Percentiles rank a stretch among this genome's conserved stretches.
These are phyloP conservation scores for Elasticomyces elasticus DNA, from an alignment of 495 filamentous ascomycete genomes.

Conservation along the genomic window DNA sequence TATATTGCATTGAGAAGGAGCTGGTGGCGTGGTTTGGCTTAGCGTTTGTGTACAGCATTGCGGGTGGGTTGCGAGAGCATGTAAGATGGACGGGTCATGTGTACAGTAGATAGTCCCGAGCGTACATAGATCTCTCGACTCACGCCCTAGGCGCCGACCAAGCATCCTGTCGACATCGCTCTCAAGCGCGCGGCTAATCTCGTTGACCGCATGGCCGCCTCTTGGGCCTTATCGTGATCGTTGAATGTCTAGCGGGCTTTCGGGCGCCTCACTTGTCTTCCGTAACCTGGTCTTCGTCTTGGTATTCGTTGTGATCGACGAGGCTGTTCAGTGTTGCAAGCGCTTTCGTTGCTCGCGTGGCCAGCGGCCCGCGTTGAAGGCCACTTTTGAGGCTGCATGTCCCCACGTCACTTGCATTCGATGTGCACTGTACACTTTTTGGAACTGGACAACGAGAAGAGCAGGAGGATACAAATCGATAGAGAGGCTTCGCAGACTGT, in stretches of 20 bases:
- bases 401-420: background rate
- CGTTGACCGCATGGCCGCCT: background rate
- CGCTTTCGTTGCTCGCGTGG: slow-evolving; percentile 2
- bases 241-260: background rate
- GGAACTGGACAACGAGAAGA: background rate
- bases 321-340: background rate
- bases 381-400: background rate
- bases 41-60: background rate
- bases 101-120: background rate
- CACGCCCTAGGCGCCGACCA: background rate
- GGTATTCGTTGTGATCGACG: background rate
- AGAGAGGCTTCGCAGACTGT: background rate
- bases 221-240: background rate
- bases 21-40: background rate
- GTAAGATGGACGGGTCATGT: slow-evolving; percentile 3
- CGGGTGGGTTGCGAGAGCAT: background rate
- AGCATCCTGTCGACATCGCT: background rate
- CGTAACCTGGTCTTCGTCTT: background rate
- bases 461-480: background rate
- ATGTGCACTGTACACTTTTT: background rate
- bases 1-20: background rate
- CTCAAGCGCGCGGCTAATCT: background rate
- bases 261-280: background rate
- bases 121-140: slow-evolving; percentile 4
- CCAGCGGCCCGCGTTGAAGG: background rate